Evolutionary conservation across 1,139 yeast genomes (phyloP).

Genomic region (Taphrina confusa): DNA sequence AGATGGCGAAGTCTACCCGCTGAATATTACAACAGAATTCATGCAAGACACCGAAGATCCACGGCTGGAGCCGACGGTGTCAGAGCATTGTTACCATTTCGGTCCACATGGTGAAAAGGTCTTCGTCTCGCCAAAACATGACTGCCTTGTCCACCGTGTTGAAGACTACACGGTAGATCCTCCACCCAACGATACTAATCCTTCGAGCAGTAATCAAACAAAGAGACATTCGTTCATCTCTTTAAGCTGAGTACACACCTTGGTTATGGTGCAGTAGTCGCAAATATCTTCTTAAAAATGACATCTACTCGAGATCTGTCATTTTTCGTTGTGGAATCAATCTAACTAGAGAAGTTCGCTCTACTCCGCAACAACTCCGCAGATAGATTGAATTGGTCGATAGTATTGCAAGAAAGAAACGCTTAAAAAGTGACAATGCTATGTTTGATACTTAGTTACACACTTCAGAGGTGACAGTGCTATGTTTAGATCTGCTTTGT

Average conservation of each 20-base stretch:
- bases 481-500: no score
- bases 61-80: background rate
- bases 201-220: background rate
- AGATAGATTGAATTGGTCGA: no score
- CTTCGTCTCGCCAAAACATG: background rate
- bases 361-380: no score
- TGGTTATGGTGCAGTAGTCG: background rate
- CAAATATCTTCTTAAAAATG: background rate
- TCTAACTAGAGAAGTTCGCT: no score
- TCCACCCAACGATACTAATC: background rate
- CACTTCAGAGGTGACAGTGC: no score
- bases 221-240: background rate
- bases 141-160: background rate
- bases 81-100: background rate
- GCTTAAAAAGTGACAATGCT: no score
- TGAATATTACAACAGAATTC: background rate
- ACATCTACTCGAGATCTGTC: background rate
- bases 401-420: no score
- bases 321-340: background rate
- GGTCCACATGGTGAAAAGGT: background rate
- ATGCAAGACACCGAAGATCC: background rate
- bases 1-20: background rate
- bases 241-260: background rate
- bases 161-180: background rate
- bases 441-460: no score